Evolutionary conservation across 805 yeast species (phyloP).

Genomic region (Wickerhamomyces sydowiorum): DNA sequence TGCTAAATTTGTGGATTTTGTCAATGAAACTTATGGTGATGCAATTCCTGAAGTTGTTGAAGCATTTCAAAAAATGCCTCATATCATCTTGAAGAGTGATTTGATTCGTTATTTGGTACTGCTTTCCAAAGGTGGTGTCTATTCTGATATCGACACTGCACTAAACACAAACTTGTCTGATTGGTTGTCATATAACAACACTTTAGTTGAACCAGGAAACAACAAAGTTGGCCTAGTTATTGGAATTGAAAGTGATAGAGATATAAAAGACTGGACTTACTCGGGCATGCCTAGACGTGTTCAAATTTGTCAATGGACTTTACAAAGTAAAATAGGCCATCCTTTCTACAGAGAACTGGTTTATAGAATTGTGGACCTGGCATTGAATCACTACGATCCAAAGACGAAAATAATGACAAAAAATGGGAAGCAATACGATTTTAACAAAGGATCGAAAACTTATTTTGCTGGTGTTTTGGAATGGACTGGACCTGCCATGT

Average conservation of each 20-base stretch:
- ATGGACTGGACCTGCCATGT: conserved; percentile 49
- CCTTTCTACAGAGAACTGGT: conserved; percentile 51
- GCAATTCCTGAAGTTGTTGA: not conserved
- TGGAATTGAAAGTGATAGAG: conserved; percentile 47
- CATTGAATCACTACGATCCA: conserved; percentile 32
- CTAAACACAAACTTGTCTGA: not conserved
- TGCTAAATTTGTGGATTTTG: not conserved
- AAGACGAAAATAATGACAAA: conserved; percentile 21
- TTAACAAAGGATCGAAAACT: conserved; percentile 44
- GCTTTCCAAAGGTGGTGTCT: conserved; percentile 73
- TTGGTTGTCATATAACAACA: not conserved
- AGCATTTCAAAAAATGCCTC: not conserved
- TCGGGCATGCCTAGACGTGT: conserved; percentile 44
- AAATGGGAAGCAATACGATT: conserved; percentile 24
- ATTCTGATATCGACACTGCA: conserved; percentile 68
- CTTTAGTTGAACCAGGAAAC: not conserved
- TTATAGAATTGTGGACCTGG: conserved; percentile 45
- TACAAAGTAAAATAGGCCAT: conserved; percentile 56
- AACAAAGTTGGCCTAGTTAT: conserved; percentile 43
- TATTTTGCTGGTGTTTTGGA: conserved; percentile 54
- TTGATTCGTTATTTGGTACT: conserved; percentile 72
- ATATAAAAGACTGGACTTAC: conserved; percentile 46
- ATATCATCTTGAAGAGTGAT: conserved; percentile 65
- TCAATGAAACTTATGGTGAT: not conserved
- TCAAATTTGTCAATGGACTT: conserved; percentile 57